Evolutionary conservation across 306 rosid genomes (phyloP), one percentile per base, ranked within the genome.

Genomic region (Quercus parvula): DNA sequence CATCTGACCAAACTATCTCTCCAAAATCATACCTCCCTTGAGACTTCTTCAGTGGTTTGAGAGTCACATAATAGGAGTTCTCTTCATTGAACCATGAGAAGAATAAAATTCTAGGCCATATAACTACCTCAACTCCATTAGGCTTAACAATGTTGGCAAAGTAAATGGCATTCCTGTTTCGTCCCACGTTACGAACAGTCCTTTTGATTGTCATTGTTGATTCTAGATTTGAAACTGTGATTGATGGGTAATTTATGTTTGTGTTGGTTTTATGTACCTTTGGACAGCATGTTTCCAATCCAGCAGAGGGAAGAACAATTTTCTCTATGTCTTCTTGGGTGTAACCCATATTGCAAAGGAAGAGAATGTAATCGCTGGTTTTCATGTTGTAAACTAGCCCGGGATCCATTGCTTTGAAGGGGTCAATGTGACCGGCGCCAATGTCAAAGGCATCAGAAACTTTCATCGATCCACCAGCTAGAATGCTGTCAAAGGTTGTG

Each of bases 271-370:
- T 74, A 3, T 13, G n/a, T 55, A 17, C 46, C 12, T 71, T 56
- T 20, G 83, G 55, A 73, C 84, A 83, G 57, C 73, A 76, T 27
- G 76, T 68, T 64, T 64, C 81, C 57, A 74, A 68, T 14, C 54
- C 54, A 1, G 74, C 61, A 56, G 51, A 72, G 14, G 59, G 80
- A 24, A 84, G 66, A n/a, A 87, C 33, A 24, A 54, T 63, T n/a
- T 1, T 46, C n/a, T 64, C 69, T 52, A 89, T 89, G 64, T 87
- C 74, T 13, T 85, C 74, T 5, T 31, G 62, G 5, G 77, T 83
- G 72, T 82, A 87, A 68, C 92, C 92, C 24, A 82, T 64, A n/a
- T 80, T 86, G 84, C 90, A 84, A 18, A 89, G 84, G 79, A 80
- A 84, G 12, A 78, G n/a, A 44, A 84, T 75, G 56, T 86, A 82